Conservation (phyloP, 2,329 filamentous ascomycete species). For the Trichophaea hybrida region DNA sequence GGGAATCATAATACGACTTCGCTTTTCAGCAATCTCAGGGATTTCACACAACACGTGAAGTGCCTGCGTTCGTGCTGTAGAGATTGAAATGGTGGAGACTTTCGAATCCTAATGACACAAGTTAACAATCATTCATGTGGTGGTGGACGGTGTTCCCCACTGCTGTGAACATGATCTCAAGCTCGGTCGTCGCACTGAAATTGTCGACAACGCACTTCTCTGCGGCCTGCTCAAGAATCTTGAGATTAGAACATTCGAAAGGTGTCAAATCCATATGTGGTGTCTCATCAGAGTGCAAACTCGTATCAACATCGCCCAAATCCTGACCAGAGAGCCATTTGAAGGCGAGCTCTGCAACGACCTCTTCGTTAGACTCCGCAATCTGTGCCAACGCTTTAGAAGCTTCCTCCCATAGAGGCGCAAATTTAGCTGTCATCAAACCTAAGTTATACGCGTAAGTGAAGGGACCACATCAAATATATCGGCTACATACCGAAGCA, state of each 20-base stretch:
- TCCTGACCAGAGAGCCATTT: conserved; percentile 48
- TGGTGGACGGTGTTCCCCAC: neutral
- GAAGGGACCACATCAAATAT: neutral
- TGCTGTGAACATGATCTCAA: conserved; percentile 40
- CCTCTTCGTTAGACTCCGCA: conserved; percentile 55
- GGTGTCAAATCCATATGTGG: conserved; percentile 43
- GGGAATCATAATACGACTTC: conserved; percentile 71
- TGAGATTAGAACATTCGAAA: conserved; percentile 72
- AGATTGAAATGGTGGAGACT: conserved; percentile 6
- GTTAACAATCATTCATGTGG: conserved; percentile 35
- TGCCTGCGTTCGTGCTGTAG: conserved; percentile 53
- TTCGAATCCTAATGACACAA: conserved; percentile 29
- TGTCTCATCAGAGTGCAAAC: conserved; percentile 29
- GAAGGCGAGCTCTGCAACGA: conserved; percentile 58
- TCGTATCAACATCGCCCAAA: neutral
- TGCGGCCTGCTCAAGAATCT: conserved; percentile 42
- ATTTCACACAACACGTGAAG: conserved; percentile 61
- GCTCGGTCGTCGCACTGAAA: conserved; percentile 32
- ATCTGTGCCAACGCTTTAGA: conserved; percentile 62
- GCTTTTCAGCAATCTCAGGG: conserved; percentile 68
- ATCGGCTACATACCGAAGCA: conserved; percentile 55
- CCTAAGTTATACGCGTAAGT: conserved; percentile 9
- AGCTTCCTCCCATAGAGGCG: conserved; percentile 77
- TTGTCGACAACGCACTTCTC: conserved; percentile 28
- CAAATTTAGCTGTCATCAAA: conserved; percentile 60